Evolutionary conservation across 441 rosid species (phyloP).

Genomic region (Populus hybrid): DNA sequence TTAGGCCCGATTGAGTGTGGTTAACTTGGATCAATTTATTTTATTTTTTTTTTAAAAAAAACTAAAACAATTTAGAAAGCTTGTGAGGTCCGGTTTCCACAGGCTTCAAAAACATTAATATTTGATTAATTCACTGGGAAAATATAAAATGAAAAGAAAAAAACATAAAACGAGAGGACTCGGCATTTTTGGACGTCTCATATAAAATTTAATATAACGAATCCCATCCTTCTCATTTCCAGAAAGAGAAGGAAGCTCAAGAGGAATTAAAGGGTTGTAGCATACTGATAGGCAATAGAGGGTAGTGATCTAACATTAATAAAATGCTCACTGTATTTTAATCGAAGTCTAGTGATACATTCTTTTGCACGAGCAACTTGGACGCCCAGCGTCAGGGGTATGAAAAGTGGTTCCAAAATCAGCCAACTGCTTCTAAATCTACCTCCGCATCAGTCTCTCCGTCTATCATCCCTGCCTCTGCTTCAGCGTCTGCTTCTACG

Average conservation of each 20-base stretch:
- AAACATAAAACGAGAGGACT: not conserved
- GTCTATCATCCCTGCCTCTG: slow-evolving; percentile 45
- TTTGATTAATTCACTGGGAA: too few species aligned
- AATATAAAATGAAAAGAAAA: too few species aligned
- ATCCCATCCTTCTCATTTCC: too few species aligned
- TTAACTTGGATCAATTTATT: not conserved
- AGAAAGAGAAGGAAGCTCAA: not conserved
- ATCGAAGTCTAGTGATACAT: too few species aligned
- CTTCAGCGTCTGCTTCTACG: slow-evolving; percentile 58
- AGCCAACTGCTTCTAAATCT: slow-evolving; percentile 46
- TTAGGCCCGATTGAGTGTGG: not conserved
- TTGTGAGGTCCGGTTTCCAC: too few species aligned
- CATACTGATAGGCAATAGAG: not conserved
- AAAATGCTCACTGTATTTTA: too few species aligned
- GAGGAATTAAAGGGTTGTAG: not conserved
- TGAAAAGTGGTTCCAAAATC: slow-evolving; percentile 2
- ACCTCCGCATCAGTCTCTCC: slow-evolving; percentile 77
- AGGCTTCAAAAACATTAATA: too few species aligned
- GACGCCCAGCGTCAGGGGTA: not conserved
- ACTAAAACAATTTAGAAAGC: too few species aligned
- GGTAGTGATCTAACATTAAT: too few species aligned
- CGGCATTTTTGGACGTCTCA: not conserved
- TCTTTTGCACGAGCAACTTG: not conserved
- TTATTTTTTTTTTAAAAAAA: too few species aligned
- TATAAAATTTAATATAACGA: too few species aligned